A percentile compares a stretch with the other conserved stretches of the same genome.
These are phyloP conservation scores for Tardiomyces blankii DNA, from an alignment of 1,139 yeast species.

Conservation along the genomic window DNA sequence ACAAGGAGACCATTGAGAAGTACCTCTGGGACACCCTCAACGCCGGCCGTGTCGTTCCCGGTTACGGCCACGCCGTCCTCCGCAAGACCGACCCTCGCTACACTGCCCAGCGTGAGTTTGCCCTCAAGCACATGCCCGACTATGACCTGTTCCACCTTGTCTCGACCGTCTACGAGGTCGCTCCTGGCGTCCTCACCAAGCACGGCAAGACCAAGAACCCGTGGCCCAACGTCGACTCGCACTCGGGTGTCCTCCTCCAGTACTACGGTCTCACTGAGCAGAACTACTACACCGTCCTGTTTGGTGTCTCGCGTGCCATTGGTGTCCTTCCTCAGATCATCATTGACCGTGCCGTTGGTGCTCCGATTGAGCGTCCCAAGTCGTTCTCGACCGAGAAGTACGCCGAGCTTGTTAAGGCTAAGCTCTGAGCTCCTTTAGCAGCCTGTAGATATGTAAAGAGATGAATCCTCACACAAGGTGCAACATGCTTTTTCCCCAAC, in stretches of 20 bases:
- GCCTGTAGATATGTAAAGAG: too few relatives aligned
- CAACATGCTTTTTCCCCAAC: too few relatives aligned
- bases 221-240: conserved; percentile 52
- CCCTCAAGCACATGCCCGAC: conserved; percentile 94
- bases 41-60: conserved; percentile 95
- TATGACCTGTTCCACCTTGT: conserved; percentile 91
- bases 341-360: conserved; percentile 48
- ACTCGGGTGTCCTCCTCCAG: conserved; percentile 45
- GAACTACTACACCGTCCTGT: conserved; percentile 46
- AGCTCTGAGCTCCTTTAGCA: conserved; percentile 8
- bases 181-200: conserved; percentile 42
- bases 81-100: conserved; percentile 98
- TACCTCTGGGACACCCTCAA: conserved; percentile 91
- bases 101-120: conserved; percentile 97
- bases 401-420: conserved; percentile 33
- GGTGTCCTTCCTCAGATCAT: conserved; percentile 49
- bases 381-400: conserved; percentile 36
- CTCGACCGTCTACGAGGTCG: conserved; percentile 48
- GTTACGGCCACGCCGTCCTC: conserved; percentile 95
- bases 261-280: conserved; percentile 48
- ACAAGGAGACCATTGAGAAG: conserved; percentile 75
- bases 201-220: conserved; percentile 59
- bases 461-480: too few relatives aligned
- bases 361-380: conserved; percentile 57
- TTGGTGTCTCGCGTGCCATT: conserved; percentile 48